A percentile compares a stretch with the other conserved stretches of the same genome.
phyloP scores from a whole-genome alignment of 1,139 yeast species.

The Hemisphaericaspora xylanilytica region DNA sequence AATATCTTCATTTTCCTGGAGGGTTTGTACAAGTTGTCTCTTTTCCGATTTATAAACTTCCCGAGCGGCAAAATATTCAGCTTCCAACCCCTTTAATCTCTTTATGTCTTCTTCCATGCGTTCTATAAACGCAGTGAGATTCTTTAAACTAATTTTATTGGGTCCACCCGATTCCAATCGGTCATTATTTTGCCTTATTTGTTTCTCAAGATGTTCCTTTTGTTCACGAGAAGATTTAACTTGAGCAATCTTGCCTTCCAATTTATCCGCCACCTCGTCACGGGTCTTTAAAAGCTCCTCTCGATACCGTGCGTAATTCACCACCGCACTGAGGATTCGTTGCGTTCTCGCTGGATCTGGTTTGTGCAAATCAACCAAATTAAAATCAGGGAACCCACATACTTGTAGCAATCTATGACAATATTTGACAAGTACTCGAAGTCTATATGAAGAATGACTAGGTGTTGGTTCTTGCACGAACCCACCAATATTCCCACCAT shows the following conservation, averaged over 20 bases:
- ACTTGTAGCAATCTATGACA: constrained; percentile 62
- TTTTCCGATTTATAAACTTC: constrained; percentile 65
- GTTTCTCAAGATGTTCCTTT: constrained; percentile 31
- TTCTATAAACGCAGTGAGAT: constrained; percentile 54
- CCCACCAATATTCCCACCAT: background rate
- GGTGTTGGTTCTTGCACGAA: background rate
- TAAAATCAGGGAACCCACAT: constrained; percentile 78
- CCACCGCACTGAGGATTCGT: constrained; percentile 75
- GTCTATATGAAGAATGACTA: constrained; percentile 11
- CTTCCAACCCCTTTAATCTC: constrained; percentile 62
- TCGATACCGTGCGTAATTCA: constrained; percentile 80
- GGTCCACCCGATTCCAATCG: constrained; percentile 17
- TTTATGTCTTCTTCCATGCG: constrained; percentile 64
- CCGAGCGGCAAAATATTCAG: constrained; percentile 63
- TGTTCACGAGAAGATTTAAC: constrained; percentile 36
- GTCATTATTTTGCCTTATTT: constrained; percentile 29
- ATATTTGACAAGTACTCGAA: constrained; percentile 54
- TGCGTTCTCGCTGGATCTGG: constrained; percentile 70
- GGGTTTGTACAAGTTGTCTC: constrained; percentile 50
- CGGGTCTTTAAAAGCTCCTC: constrained; percentile 74
- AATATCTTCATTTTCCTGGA: constrained; percentile 53
- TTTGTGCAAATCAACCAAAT: constrained; percentile 57
- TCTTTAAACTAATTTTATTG: constrained; percentile 36
- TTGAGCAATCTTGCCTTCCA: constrained; percentile 31
- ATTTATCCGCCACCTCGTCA: constrained; percentile 55